A percentile compares a stretch with the other conserved stretches of the same genome.
Conservation (phyloP, 306 rosid species). For the Quercus alba region DNA sequence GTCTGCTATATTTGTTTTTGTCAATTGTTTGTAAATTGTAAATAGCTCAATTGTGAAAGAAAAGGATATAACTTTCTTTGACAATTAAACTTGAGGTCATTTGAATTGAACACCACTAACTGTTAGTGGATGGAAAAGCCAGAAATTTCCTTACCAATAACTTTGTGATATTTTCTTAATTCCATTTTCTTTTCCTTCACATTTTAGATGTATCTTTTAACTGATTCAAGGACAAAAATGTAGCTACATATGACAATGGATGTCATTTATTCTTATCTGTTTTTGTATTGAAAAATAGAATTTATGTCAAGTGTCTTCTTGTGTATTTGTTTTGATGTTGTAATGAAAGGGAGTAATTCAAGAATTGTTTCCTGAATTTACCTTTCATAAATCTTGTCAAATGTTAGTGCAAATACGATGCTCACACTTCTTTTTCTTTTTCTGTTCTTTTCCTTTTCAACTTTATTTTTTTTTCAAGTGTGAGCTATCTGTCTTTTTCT, state of each 20-base stretch:
- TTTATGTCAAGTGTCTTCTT: constrained; percentile 28
- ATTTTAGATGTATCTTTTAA: constrained; percentile 21
- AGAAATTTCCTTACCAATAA: constrained; percentile 47
- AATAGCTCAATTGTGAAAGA: constrained; percentile 36
- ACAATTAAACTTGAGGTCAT: constrained; percentile 21
- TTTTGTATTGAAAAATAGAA: constrained; percentile 17
- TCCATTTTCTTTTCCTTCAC: background rate
- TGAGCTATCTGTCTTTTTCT: background rate
- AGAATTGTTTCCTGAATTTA: background rate
- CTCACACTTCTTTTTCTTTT: constrained; percentile 17
- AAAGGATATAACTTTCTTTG: constrained; percentile 32
- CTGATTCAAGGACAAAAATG: constrained; percentile 33
- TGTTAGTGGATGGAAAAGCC: constrained; percentile 62
- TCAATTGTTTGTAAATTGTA: constrained; percentile 16
- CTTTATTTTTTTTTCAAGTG: background rate
- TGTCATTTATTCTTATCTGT: constrained; percentile 26
- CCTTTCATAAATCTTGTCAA: background rate
- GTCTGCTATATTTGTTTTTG: constrained; percentile 41
- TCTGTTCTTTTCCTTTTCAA: constrained; percentile 12
- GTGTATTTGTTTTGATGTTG: constrained; percentile 35
- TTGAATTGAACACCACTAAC: constrained; percentile 42
- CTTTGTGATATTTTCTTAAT: constrained; percentile 34
- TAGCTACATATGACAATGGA: constrained; percentile 24
- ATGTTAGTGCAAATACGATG: constrained; percentile 15
- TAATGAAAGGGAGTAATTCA: background rate